phyloP scores from a whole-genome alignment of 192 early-diverging fungal genomes.

The Radiomyces spectabilis region DNA sequence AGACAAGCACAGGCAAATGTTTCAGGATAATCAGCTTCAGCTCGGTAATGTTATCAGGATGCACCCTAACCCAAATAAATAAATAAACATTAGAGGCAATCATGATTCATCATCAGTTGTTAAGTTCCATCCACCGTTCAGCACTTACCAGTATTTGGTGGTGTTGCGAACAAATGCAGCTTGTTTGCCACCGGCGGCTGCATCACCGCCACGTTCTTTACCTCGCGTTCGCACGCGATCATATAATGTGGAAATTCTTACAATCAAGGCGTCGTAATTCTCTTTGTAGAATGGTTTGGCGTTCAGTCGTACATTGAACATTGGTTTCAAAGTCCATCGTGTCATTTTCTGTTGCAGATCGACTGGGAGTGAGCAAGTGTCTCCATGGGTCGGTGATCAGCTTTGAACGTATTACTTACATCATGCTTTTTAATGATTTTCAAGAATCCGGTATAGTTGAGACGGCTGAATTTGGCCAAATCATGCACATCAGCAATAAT shows the following conservation, averaged over 20 bases:
- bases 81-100: neutral
- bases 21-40: conserved; percentile 91
- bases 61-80: conserved; percentile 48
- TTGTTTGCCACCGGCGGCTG: conserved; percentile 45
- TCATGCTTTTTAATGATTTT: conserved; percentile 99
- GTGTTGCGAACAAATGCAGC: conserved; percentile 87
- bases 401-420: conserved; percentile 26
- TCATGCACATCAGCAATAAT: conserved; percentile 81
- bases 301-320: conserved; percentile 78
- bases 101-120: neutral
- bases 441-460: conserved; percentile 81
- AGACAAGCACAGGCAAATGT: conserved; percentile 89
- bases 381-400: neutral
- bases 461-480: conserved; percentile 72
- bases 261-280: conserved; percentile 83
- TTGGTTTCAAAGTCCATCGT: conserved; percentile 69
- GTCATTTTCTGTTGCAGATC: conserved; percentile 88
- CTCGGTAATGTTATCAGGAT: conserved; percentile 94
- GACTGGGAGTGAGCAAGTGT: conserved; percentile 22
- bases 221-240: conserved; percentile 75
- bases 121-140: too few relatives aligned
- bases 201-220: conserved; percentile 49
- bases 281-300: conserved; percentile 78
- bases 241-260: conserved; percentile 79
- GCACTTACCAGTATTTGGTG: conserved; percentile 89